Base-by-base conservation (phyloP, 768 basidiomycete genomes). In the Pulveroboletus sp. region DNA sequence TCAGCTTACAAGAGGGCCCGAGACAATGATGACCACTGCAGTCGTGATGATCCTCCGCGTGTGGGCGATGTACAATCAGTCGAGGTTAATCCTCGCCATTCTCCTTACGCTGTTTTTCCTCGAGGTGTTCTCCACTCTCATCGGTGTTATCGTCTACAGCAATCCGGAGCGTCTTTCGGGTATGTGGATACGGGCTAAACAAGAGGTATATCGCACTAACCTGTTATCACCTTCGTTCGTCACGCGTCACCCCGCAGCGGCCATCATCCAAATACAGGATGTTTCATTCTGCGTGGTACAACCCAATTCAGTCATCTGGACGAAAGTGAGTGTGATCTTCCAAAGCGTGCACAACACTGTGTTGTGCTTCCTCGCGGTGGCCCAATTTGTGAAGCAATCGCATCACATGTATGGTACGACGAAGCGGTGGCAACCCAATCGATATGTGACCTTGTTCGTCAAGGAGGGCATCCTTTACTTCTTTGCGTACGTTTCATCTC, bases 21-120 rank as follows among this genome's bases (percentile, higher is more conserved):
- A n/a, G 23, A 34, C 10, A 9, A 33, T 40, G 32, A 17, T n/a
- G 23, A 2, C 12, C 12, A 21, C 12, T 27, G n/a, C 19, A 45
- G 44, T 41, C 2, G n/a, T 27, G 7, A 50, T 50, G 49, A 17
- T 50, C 38, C 38, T 50, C 24, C 37, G 50, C 6, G 40, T 57
- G 19, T 56, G 50, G 44, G 44, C 50, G 7, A 55, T 56, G 42
- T 56, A 52, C 39, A n/a, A 41, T 25, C 53, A 35, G 17, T 56
- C 55, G 4, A 51, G 32, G 38, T 2, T 33, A 14, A 45, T 56
- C 21, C 25, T 54, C 7, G 10, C 19, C 25, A 31, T 16, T 10
- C 54, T 55, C 13, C n/a, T 55, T 1, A 1, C 2, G 2, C 2
- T 21, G 0, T 42, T 39, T 31, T 48, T n/a, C 12, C 1, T 37